Evolutionary conservation across 345 rosid species (phyloP).

Genomic region (Iberis pinnata): DNA sequence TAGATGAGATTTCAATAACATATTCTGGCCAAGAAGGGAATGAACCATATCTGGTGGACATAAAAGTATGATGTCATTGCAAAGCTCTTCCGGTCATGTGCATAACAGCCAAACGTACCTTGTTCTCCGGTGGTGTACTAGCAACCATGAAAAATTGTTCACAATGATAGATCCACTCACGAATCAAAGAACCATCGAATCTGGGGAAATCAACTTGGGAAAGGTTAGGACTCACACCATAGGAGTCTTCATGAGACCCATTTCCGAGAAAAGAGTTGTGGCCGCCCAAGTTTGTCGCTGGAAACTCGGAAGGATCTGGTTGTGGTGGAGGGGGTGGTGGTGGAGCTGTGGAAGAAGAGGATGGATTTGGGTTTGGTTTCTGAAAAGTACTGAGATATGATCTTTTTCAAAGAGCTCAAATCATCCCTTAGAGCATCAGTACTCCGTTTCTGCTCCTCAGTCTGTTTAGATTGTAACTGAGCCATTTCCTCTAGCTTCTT

Average conservation of each 20-base stretch:
- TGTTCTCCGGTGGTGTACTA: background rate
- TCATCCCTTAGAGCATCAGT: background rate
- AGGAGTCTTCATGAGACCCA: background rate
- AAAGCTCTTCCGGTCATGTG: background rate
- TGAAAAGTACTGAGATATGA: background rate
- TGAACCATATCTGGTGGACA: background rate
- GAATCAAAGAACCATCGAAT: background rate
- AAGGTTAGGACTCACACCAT: too few species aligned
- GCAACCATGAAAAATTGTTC: background rate
- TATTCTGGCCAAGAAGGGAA: background rate
- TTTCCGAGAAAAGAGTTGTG: too few species aligned
- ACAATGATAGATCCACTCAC: background rate
- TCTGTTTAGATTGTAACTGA: background rate
- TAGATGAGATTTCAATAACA: background rate
- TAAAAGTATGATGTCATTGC: background rate
- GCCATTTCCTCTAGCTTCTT: background rate
- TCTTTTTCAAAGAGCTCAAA: background rate
- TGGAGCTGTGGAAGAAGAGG: background rate
- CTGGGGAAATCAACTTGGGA: background rate
- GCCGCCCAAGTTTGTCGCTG: too few species aligned
- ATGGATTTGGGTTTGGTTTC: background rate
- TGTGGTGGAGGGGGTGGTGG: background rate
- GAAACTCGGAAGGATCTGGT: too few species aligned
- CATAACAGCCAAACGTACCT: background rate
- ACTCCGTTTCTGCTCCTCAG: background rate